Percentiles rank a stretch among this genome's conserved stretches.
phyloP scores from a whole-genome alignment of 331 rosid genomes.

The Prunus yedoensis region DNA sequence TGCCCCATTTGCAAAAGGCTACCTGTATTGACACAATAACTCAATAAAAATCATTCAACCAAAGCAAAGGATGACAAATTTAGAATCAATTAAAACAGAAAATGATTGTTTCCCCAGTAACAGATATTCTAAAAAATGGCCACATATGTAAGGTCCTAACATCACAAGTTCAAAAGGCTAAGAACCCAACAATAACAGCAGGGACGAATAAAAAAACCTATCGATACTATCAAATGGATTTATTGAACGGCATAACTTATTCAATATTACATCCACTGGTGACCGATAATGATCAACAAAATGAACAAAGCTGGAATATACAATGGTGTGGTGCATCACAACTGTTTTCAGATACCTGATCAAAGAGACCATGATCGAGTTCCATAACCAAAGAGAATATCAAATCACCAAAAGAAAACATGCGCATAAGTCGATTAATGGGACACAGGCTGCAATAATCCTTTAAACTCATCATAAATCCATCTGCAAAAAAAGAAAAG shows the following conservation, averaged over 20 bases:
- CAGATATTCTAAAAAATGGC: neutral
- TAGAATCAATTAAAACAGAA: neutral
- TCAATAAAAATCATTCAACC: neutral
- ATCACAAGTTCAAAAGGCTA: constrained; percentile 8
- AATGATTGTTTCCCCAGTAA: neutral
- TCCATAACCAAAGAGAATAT: constrained; percentile 11
- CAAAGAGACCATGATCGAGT: constrained; percentile 1
- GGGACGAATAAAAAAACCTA: neutral
- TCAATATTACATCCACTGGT: neutral
- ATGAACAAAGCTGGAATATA: neutral
- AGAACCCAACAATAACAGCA: neutral
- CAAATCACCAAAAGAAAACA: neutral
- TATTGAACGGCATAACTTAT: neutral
- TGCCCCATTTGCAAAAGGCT: constrained; percentile 3
- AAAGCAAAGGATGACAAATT: neutral
- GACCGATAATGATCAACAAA: neutral
- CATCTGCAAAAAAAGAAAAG: constrained; percentile 55
- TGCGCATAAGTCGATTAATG: constrained; percentile 39
- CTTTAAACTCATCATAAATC: constrained; percentile 72
- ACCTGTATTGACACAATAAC: constrained; percentile 16
- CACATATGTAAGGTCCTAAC: neutral
- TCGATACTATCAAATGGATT: neutral
- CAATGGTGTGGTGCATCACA: neutral
- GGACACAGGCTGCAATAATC: constrained; percentile 61
- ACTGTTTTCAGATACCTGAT: constrained; percentile 3